Evolutionary conservation across 176 grass and related monocot species (phyloP), one percentile per base, ranked within the genome.

Genomic region (Hordeum marinum): DNA sequence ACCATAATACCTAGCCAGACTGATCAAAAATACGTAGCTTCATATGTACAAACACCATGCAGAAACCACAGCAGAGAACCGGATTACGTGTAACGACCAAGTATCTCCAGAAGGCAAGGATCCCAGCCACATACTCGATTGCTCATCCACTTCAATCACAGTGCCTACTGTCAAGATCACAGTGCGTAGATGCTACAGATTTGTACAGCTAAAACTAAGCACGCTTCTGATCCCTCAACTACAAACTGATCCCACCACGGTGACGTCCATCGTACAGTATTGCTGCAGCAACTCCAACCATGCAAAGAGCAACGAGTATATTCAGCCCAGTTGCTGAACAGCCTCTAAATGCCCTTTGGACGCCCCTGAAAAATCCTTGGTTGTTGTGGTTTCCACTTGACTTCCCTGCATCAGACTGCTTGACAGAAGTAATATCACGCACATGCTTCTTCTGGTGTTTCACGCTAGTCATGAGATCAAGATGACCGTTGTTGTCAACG

Each of bases 31-130:
- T 34, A 34, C 26, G 60, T 0, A 35, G 24, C 24, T 72, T 87
- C 45, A 35, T 86, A 90, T 90, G 48, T 90, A 90, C 89, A 90
- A 90, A 23, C 61, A 84, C 68, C 50, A 69, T 23, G 78, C 6
- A 77, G 71, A 80, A 82, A 80, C 20, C 55, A 80, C 80, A 54
- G 75, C 60, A 68, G 79, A n/a, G n/a, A 68, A 21, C 45, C n/a
- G 14, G 8, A 75, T 20, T 11, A 52, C 26, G 40, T 75, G 3
- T 50, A 21, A 52, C 14, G 8, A 50, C 3, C 15, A 62, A 45
- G 45, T 58, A 70, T 46, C 75, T 46, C 76, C 18, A 37, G 21
- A 36, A 60, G 7, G 68, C 45, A 39, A 48, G 76, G 35, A 75
- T 32, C 72, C 26, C 26, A 57, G 68, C 41, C 62, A 15, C 36